Evolutionary conservation across 805 yeast species (phyloP).

Genomic region (Kluyveromyces starmeri): DNA sequence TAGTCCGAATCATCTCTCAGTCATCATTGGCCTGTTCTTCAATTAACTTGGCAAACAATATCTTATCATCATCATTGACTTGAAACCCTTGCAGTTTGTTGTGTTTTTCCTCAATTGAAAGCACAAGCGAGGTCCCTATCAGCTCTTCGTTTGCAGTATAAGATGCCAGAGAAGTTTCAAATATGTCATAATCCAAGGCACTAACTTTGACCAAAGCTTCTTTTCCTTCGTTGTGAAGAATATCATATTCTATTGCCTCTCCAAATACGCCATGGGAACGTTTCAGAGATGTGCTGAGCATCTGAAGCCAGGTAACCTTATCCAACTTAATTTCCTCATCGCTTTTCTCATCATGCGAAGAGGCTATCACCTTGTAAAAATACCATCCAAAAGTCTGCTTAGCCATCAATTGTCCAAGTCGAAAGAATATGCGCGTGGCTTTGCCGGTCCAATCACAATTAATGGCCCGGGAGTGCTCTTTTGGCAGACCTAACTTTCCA

Average conservation of each 20-base stretch:
- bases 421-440: no score
- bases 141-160: conserved; percentile 27
- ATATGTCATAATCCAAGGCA: conserved; percentile 20
- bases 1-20: no score
- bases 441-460: no score
- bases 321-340: conserved; percentile 23
- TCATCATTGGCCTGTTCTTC: conserved; percentile 16
- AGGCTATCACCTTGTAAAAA: conserved; percentile 17
- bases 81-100: conserved; percentile 18
- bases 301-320: conserved; percentile 33
- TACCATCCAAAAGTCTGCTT: conserved; percentile 15
- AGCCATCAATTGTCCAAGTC: no score
- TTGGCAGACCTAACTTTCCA: no score
- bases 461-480: no score
- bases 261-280: conserved; percentile 36
- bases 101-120: conserved; percentile 17
- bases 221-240: conserved; percentile 21
- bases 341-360: conserved; percentile 15
- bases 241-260: conserved; percentile 28
- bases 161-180: conserved; percentile 27
- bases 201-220: conserved; percentile 23
- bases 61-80: conserved; percentile 18
- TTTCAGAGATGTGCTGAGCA: conserved; percentile 28
- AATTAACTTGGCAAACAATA: conserved; percentile 20
- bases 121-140: conserved; percentile 20